phyloP scores from a whole-genome alignment of 225 moss, liverwort and hornwort species.

The Polytrichum commune region DNA sequence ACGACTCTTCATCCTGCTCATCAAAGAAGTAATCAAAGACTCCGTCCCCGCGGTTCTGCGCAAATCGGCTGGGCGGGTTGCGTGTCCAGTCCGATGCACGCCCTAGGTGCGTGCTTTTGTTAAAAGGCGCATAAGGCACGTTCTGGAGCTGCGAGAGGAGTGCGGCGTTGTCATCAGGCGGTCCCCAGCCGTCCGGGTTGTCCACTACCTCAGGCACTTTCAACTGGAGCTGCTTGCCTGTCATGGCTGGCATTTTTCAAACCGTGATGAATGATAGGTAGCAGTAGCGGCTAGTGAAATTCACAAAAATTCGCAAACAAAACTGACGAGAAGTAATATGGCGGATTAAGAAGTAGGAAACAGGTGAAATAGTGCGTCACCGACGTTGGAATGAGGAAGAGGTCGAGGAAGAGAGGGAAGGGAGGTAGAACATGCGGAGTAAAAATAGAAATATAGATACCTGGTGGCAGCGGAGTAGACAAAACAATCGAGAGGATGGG shows the following conservation, averaged over 20 bases:
- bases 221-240: conserved; percentile 13
- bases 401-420: no score
- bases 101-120: conserved; percentile 16
- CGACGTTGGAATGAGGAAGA: no score
- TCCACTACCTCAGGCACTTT: conserved; percentile 20
- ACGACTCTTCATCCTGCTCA: conserved; percentile 43
- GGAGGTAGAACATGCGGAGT: no score
- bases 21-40: conserved; percentile 25
- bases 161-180: conserved; percentile 10
- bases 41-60: conserved; percentile 7
- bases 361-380: no score
- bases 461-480: no score
- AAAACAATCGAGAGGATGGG: no score
- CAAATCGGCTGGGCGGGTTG: conserved; percentile 11
- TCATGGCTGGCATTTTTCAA: conserved; percentile 7
- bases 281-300: no score
- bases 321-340: no score
- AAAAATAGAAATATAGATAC: no score
- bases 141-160: conserved; percentile 17
- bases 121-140: conserved; percentile 23
- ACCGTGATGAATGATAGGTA: no score
- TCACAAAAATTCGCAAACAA: no score
- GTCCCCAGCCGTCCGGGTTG: conserved; percentile 24
- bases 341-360: no score
- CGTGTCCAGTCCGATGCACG: conserved; percentile 20